Percentiles rank a stretch among this genome's conserved stretches.
phyloP scores from a whole-genome alignment of 306 rosid genomes.

The Citrullus amarus region DNA sequence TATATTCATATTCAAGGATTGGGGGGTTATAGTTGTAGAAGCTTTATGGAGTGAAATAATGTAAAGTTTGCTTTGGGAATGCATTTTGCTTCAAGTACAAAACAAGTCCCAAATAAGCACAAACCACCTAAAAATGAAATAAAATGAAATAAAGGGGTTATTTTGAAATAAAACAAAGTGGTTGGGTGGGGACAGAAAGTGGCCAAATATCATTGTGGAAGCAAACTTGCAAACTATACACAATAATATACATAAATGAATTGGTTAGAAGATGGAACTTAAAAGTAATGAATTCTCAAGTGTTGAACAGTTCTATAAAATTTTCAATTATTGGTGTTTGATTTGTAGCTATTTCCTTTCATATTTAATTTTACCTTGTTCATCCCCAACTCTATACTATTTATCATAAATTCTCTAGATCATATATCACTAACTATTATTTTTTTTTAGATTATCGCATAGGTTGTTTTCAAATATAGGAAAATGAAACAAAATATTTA shows the following conservation, averaged over 20 bases:
- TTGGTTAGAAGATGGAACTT: neutral
- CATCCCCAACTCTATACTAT: neutral
- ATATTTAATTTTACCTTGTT: neutral
- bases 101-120: neutral
- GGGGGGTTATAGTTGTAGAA: neutral
- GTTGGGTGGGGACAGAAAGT: conserved; percentile 1
- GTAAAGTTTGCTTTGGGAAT: neutral
- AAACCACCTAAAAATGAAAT: neutral
- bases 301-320: neutral
- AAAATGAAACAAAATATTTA: too few relatives aligned
- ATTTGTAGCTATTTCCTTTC: neutral
- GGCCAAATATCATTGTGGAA: neutral
- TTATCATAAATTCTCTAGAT: neutral
- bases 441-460: too few relatives aligned
- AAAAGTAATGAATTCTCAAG: neutral
- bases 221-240: neutral
- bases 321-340: neutral
- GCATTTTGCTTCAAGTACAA: conserved; percentile 6
- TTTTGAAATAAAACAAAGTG: conserved; percentile 4
- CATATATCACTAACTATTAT: neutral
- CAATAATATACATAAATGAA: neutral
- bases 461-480: too few relatives aligned
- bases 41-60: neutral
- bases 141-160: neutral
- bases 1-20: neutral